Evolutionary conservation across 2,329 filamentous ascomycete species (phyloP), one percentile per base, ranked within the genome.

Genomic region (Fusarium floridanum): DNA sequence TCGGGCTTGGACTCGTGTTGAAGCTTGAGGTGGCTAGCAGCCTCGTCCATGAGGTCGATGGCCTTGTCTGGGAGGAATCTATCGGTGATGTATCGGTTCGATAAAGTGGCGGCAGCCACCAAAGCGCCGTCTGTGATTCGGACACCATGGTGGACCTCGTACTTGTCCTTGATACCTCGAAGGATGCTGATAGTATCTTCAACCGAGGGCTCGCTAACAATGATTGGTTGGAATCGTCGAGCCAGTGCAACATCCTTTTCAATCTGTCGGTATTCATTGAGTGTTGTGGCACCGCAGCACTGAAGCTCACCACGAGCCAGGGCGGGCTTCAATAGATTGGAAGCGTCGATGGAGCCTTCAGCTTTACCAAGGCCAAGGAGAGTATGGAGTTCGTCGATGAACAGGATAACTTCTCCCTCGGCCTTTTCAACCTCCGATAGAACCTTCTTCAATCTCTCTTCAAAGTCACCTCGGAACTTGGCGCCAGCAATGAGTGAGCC

Each of bases 1-100:
- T 98, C 97, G 0, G 97, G 97, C 78, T 98, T 98, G 77, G 95
- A 98, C 83, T 99, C 97, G 83, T 98, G 97, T 80, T 98, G 96
- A 36, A 98, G 85, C 53, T 97, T 91, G 11, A 98, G 86, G 24
- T 95, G 95, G 70, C 94, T 97, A 1, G 96, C 95, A 11, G 97
- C 97, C 84, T 98, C 97, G 75, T 98, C 97, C 82, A 99, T 97
- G 17, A 98, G 84, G 81, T 98, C 97, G 73, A 99, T 98, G 4
- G 97, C 97, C 82, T 98, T 98, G 83, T 99, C 97, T 0, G 97
- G 97, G 1, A 98, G 86, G 83, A 98, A 98, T 2, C 97, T 92
- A 80, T 98, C 96, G 16, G 95, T 98, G 76, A 99, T 97, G 82
- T 98, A 99, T 61, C 97, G 93, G 80, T 98, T 98, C 72, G 94